Percentiles rank a stretch among this genome's conserved stretches.
These are phyloP conservation scores for Fusarium foetens DNA, from an alignment of 2,329 filamentous ascomycete species.

Conservation along the genomic window DNA sequence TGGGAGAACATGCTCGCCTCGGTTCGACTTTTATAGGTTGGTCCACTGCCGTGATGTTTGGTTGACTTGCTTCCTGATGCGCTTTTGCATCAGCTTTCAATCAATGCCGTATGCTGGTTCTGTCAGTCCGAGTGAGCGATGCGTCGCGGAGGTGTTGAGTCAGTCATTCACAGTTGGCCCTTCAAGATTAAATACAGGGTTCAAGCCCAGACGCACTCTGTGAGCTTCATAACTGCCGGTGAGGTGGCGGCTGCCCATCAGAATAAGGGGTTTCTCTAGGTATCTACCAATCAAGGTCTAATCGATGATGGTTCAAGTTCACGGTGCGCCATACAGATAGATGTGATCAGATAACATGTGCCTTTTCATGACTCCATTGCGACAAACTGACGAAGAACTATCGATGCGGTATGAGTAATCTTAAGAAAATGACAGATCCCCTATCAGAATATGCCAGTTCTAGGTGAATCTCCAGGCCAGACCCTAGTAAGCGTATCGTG, in stretches of 20 bases:
- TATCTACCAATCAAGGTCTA: too few relatives aligned
- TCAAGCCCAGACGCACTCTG: too few relatives aligned
- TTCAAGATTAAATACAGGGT: background rate
- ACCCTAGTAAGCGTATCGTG: conserved; percentile 36
- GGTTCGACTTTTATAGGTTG: background rate
- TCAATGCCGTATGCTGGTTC: background rate
- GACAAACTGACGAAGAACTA: background rate
- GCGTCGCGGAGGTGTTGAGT: background rate
- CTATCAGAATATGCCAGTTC: background rate
- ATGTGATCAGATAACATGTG: background rate
- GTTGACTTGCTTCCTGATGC: background rate
- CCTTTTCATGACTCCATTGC: background rate
- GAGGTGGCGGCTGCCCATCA: background rate
- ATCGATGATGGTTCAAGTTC: fast-evolving
- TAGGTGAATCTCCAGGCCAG: fast-evolving
- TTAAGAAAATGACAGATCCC: background rate
- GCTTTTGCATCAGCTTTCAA: background rate
- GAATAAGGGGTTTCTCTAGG: background rate
- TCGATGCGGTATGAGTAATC: fast-evolving
- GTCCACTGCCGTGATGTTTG: background rate
- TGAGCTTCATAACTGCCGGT: too few relatives aligned
- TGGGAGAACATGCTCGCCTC: too few relatives aligned
- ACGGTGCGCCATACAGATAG: background rate
- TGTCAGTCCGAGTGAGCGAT: background rate
- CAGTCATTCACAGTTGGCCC: too few relatives aligned